Evolutionary conservation across 345 rosid genomes (phyloP).

Genomic region (Eucalyptus grandis): DNA sequence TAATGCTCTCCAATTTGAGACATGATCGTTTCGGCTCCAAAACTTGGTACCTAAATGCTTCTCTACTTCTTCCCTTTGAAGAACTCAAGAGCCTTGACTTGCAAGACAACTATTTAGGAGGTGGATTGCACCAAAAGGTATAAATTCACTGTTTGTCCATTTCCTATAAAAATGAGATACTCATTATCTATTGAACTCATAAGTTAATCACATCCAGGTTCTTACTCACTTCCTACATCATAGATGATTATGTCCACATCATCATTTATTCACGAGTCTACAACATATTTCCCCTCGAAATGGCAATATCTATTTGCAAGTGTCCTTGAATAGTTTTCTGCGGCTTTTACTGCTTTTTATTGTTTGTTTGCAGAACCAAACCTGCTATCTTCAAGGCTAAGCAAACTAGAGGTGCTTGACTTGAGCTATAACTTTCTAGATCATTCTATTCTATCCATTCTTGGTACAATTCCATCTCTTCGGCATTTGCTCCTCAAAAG

Average conservation of each 20-base stretch:
- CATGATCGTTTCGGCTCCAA: rapidly evolving
- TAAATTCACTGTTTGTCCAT: too few species aligned
- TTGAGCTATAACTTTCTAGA: not conserved
- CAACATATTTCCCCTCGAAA: rapidly evolving
- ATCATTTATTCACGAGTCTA: not conserved
- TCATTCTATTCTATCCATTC: not conserved
- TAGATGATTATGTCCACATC: not conserved
- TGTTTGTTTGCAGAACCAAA: not conserved
- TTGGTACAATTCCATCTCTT: not conserved
- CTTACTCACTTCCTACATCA: not conserved
- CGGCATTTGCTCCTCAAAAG: rapidly evolving
- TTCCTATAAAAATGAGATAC: not conserved
- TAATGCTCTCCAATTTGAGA: rapidly evolving
- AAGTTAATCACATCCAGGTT: not conserved
- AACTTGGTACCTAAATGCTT: not conserved
- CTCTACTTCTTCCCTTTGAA: not conserved
- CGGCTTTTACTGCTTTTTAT: not conserved
- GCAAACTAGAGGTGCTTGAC: not conserved
- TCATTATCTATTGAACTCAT: not conserved
- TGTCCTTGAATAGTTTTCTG: not conserved
- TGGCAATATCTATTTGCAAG: not conserved
- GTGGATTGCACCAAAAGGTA: not conserved
- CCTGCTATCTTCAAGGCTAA: not conserved
- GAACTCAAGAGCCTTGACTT: not conserved
- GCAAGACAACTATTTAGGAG: not conserved